Conservation (phyloP, 2,329 filamentous ascomycete species). For the Aphanoascus verrucosus region DNA sequence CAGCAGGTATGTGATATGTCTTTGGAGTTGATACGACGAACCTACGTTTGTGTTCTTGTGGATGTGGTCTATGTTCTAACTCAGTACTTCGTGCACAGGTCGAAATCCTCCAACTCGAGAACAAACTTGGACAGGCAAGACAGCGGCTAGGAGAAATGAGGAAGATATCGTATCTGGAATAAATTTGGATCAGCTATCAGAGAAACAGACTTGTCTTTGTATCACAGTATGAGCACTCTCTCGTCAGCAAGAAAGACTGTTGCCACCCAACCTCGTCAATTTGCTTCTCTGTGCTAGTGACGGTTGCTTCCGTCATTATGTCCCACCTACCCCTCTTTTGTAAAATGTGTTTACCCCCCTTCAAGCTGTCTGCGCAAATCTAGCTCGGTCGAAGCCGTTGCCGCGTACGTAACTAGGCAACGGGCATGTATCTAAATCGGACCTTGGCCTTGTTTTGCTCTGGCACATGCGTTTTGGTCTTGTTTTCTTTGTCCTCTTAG, state of each 20-base stretch:
- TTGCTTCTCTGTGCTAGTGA: too few species aligned
- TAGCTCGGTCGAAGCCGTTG: background rate
- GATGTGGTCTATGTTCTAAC: background rate
- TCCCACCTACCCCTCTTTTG: too few species aligned
- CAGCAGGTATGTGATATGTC: constrained; percentile 64
- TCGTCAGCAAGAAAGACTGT: background rate
- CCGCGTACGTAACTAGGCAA: background rate
- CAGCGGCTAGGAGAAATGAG: constrained; percentile 90
- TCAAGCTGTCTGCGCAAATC: background rate
- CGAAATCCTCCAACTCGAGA: constrained; percentile 93
- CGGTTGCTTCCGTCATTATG: too few species aligned
- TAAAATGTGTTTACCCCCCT: background rate
- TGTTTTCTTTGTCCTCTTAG: background rate
- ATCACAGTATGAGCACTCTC: background rate
- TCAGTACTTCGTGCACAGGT: constrained; percentile 48
- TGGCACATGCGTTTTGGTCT: background rate
- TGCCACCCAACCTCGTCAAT: background rate
- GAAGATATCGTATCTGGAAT: constrained; percentile 88
- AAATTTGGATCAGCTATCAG: constrained; percentile 26
- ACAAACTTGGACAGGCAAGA: constrained; percentile 65
- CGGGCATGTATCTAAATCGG: too few species aligned
- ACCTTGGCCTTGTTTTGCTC: too few species aligned
- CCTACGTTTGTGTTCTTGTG: background rate
- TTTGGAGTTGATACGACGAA: background rate
- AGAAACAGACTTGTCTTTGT: background rate